Base-by-base conservation (phyloP, 306 rosid genomes). In the Cajanus cajan region DNA sequence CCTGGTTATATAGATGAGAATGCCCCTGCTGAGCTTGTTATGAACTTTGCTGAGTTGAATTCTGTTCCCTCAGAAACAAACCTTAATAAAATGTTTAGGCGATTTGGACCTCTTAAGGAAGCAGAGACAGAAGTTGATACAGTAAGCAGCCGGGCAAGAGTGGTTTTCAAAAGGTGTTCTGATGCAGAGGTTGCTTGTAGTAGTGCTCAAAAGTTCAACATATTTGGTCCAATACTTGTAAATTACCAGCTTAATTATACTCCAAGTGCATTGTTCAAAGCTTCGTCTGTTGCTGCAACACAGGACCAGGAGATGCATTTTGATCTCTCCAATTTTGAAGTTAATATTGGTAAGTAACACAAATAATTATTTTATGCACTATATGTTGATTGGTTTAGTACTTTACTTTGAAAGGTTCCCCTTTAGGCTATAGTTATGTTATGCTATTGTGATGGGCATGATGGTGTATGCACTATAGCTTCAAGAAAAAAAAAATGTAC, bases 51-150 rank as follows among this genome's bases (percentile, higher is more conserved):
- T 6, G 97, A 95, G 88, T 84, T 91, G 75, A 84, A 82, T 75
- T 88, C 94, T 73, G 91, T 92, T 78, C 99, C 98, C 34, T 86
- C 93, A 76, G 98, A 91, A 83, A 33, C 86, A 41, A 90, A 66
- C 83, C 86, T 95, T 78, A 95, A 91, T 78, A 95, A 74, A 81
- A 92, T 89, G 94, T 95, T 95, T 84, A 88, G 81, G 90, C 92
- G 90, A 36, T 95, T 95, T 86, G 98, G 98, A 75, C 94, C 98
- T n/a, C 79, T 95, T 11, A 90, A 85, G 86, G 96, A 91, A 83
- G 85, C 87, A 62, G 98, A 95, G 84, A 95, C 98, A 61, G 98
- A 92, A 84, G 98, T 95, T 50, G 98, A 92, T 81, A 85, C 91
- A 40, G 86, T 91, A 78, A 90, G 90, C 74, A 86, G 98, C 73